Base-by-base conservation (phyloP, 768 basidiomycete species). In the Baorangia bicolor region DNA sequence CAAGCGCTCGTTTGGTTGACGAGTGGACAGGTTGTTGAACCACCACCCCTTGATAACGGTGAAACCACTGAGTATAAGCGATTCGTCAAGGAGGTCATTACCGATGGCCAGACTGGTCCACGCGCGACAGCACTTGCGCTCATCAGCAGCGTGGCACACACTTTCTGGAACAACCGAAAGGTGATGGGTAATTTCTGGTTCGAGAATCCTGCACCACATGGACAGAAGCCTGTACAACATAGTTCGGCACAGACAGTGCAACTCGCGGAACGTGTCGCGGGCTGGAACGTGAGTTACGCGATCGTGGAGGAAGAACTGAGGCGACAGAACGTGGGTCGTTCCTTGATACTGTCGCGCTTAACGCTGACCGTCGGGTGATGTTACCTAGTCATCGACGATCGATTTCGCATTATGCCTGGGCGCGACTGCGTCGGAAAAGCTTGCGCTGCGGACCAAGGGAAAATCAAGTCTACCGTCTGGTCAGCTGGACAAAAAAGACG, bases 1-100 rank as follows among this genome's bases (percentile, higher is more conserved):
- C 91, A 93, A 63, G 86, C 93, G 11, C 81, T 98, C 23, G 89
- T 94, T n/a, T 97, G 96, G 91, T 83, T 99, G 55, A 94, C 92
- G 16, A 85, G 81, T 25, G 94, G 94, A 16, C 86, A 87, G 69
- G 83, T 96, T 57, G 76, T 88, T 45, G 92, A 98, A 68, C 86
- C 86, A 53, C 86, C 90, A 4, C 96, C 97, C 34, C 78, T 98
- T 47, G 93, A 95, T 68, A 95, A 94, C 66, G 95, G 95, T 3
- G 96, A 98, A 72, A 93, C 92, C 38, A 92, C 83, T 2, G 95
- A 99, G 70, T 98, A 97, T 70, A 87, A 86, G 64, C 84, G 94
- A 21, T 99, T 96, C 70, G 83, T 98, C 60, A 95, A 94, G 77
- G 95, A 98, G 73, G 90, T 94, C 33, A 88, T 98, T 53, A 98